Base-by-base conservation (phyloP, 306 rosid genomes). In the Castanospermum australe region DNA sequence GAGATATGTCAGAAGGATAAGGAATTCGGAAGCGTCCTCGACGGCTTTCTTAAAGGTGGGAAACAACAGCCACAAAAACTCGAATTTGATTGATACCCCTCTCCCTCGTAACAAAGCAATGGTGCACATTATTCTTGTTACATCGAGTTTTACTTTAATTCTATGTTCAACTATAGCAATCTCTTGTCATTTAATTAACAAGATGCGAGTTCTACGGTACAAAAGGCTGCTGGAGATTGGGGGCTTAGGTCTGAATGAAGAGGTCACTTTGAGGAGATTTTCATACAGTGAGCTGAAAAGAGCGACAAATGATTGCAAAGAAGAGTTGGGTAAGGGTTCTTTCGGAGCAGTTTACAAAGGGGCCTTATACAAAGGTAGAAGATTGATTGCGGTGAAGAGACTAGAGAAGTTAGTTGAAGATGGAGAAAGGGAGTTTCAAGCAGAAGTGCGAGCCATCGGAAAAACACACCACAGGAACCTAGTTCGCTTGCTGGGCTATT, bases 311-410 rank as follows among this genome's bases (percentile, higher is more conserved):
- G 36, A 48, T 12, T 85, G 82, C 63, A 69, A 18, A n/a, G 30
- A 80, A 55, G 79, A 78, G 14, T 22, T 85, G 76, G 89, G 89
- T 5, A 79, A 78, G 41, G 86, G 89, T 0, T 44, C 89, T 38
- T 85, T 85, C 9, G 84, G 86, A 74, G 47, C 76, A 45, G 89
- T 85, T 44, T 85, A 82, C 21, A 85, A 56, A 45, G 82, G 89
- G 17, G 33, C 8, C 15, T 62, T 78, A 38, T 1, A 35, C 42
- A 82, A 74, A 36, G 86, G 84, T 0, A 61, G 20, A 9, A 78
- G 62, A 22, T 0, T 79, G 9, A 75, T 85, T 36, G 89, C 86
- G 0, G 84, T 85, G 44, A 85, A 85, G 71, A 81, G 84, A 13
- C 56, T 85, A 8, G 84, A 82, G 61, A 81, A 72, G 48, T 12